phyloP scores from a whole-genome alignment of 2,329 filamentous ascomycete genomes.

The Claviceps sp. region DNA sequence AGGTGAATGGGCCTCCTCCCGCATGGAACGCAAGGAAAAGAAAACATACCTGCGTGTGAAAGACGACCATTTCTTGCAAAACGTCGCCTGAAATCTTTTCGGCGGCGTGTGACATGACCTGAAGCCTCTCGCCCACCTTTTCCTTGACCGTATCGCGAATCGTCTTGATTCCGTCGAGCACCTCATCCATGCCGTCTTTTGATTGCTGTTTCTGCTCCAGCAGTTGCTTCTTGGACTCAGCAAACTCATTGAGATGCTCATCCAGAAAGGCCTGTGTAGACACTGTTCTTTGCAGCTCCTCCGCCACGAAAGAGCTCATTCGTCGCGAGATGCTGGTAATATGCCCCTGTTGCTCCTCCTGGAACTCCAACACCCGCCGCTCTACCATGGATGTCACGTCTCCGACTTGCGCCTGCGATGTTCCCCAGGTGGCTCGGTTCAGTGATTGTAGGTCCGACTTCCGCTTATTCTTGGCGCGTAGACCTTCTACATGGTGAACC shows the following conservation, averaged over 20 bases:
- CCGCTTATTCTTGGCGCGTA: slow-evolving; percentile 76
- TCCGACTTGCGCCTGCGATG: slow-evolving; percentile 61
- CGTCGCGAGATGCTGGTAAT: slow-evolving; percentile 53
- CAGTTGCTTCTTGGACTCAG: slow-evolving; percentile 53
- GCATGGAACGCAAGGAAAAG: too few species aligned
- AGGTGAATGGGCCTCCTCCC: too few species aligned
- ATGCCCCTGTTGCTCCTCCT: slow-evolving; percentile 56
- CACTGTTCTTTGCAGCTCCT: slow-evolving; percentile 60
- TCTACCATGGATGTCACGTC: slow-evolving; percentile 70
- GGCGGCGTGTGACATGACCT: slow-evolving; percentile 69
- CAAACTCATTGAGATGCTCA: slow-evolving; percentile 54
- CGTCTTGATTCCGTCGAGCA: slow-evolving; percentile 84
- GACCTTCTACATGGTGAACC: slow-evolving; percentile 63
- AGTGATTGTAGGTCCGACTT: slow-evolving; percentile 71
- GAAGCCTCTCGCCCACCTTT: slow-evolving; percentile 71
- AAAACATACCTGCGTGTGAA: slow-evolving; percentile 51
- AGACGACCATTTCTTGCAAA: slow-evolving; percentile 68
- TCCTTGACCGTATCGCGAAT: slow-evolving; percentile 78
- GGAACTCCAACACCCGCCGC: slow-evolving; percentile 57
- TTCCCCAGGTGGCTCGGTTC: slow-evolving; percentile 68
- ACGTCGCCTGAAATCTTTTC: slow-evolving; percentile 85
- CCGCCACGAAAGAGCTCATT: slow-evolving; percentile 64
- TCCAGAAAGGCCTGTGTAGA: slow-evolving; percentile 58
- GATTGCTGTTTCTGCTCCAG: slow-evolving; percentile 54
- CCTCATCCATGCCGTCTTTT: slow-evolving; percentile 77